A percentile compares a stretch with the other conserved stretches of the same genome.
Conservation (phyloP, 1,284 basidiomycete species). For the Cystobasidium pallidum region DNA sequence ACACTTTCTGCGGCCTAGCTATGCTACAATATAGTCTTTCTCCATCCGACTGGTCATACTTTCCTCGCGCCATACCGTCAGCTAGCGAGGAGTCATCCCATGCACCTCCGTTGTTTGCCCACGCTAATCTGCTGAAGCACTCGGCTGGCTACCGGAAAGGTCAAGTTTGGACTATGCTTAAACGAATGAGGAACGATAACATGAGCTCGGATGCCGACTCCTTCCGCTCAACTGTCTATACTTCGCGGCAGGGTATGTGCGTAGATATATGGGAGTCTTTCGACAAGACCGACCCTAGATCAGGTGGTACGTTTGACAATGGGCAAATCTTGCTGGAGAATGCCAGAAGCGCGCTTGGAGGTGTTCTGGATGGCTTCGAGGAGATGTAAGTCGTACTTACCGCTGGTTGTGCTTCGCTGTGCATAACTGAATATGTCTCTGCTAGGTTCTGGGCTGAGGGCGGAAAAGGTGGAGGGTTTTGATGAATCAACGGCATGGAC, state of each 20-base stretch:
- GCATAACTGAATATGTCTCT: neutral
- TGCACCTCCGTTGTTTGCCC: slow-evolving; percentile 59
- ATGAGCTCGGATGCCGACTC: slow-evolving; percentile 40
- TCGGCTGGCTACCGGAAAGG: slow-evolving; percentile 52
- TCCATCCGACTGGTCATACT: slow-evolving; percentile 49
- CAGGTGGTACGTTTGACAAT: slow-evolving; percentile 44
- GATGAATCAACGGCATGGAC: neutral
- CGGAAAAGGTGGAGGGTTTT: slow-evolving; percentile 40
- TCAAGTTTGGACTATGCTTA: slow-evolving; percentile 48
- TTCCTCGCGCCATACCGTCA: slow-evolving; percentile 8
- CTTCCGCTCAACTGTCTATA: slow-evolving; percentile 45
- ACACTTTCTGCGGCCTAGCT: slow-evolving; percentile 59
- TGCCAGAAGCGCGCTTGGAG: slow-evolving; percentile 46
- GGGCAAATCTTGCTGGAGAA: slow-evolving; percentile 47
- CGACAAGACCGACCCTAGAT: slow-evolving; percentile 24
- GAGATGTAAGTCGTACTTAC: slow-evolving; percentile 45
- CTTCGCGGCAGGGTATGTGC: slow-evolving; percentile 49
- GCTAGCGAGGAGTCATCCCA: slow-evolving; percentile 44
- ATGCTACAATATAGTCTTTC: slow-evolving; percentile 56
- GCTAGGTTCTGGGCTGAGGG: slow-evolving; percentile 41
- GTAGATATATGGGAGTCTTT: slow-evolving; percentile 50
- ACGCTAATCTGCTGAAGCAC: slow-evolving; percentile 61
- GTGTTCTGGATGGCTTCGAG: slow-evolving; percentile 49
- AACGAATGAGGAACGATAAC: slow-evolving; percentile 46
- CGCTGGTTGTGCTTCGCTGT: too few species aligned